Evolutionary conservation across 2,329 filamentous ascomycete species (phyloP).

Genomic region (Aspergillus brunneoviolaceus): DNA sequence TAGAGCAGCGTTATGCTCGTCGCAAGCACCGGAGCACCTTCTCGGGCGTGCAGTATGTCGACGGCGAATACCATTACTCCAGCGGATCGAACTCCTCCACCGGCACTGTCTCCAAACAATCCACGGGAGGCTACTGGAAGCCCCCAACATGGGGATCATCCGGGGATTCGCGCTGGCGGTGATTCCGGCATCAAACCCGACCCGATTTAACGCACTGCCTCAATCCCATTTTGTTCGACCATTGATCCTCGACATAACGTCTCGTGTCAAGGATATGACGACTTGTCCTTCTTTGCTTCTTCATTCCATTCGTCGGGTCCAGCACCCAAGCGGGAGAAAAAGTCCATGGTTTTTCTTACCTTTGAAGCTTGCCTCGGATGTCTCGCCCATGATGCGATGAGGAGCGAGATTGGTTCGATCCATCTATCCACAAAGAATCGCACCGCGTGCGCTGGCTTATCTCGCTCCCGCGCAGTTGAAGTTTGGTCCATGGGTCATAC

Average conservation of each 20-base stretch:
- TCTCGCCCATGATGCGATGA: not conserved
- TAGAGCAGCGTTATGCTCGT: conserved; percentile 92
- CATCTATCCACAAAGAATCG: not conserved
- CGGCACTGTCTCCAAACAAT: conserved; percentile 41
- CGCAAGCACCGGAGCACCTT: conserved; percentile 88
- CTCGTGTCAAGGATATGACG: conserved; percentile 21
- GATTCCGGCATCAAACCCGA: conserved; percentile 3
- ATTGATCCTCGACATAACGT: conserved; percentile 24
- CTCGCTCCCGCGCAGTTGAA: not conserved
- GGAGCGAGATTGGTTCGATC: not conserved
- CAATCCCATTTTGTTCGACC: conserved; percentile 5
- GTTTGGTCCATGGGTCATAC: not conserved
- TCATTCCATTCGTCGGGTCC: conserved; percentile 11
- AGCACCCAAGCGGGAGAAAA: conserved; percentile 10
- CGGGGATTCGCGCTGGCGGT: conserved; percentile 31
- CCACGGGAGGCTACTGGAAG: conserved; percentile 36
- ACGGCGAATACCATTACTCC: conserved; percentile 88
- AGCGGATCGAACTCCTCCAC: conserved; percentile 37
- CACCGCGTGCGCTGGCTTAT: not conserved
- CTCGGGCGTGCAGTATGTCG: conserved; percentile 84
- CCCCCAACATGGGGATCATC: conserved; percentile 30
- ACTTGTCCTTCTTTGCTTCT: conserved; percentile 11
- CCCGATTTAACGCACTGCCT: not conserved
- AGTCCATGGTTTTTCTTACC: conserved; percentile 10
- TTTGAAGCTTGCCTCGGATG: not conserved